Evolutionary conservation across 192 early-diverging fungal species (phyloP).

Genomic region (Blastocladiella britannica): DNA sequence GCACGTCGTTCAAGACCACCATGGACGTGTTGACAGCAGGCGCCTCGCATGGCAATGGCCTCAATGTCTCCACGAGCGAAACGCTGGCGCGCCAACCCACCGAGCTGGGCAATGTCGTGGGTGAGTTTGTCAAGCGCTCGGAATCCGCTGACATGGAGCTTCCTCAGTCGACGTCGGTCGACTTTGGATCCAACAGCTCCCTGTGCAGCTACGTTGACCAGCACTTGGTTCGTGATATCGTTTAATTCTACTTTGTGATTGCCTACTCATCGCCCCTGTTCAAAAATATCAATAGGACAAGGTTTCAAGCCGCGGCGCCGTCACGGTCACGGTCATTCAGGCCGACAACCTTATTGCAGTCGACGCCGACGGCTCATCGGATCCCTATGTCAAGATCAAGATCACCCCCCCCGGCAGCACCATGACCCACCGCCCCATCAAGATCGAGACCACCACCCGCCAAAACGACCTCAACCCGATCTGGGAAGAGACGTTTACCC

Average conservation of each 20-base stretch:
- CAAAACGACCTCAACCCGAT: not conserved
- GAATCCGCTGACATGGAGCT: too few relatives aligned
- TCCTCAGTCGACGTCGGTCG: not conserved
- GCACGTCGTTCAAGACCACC: too few relatives aligned
- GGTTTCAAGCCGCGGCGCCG: slow-evolving; percentile 36
- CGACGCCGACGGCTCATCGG: slow-evolving; percentile 48
- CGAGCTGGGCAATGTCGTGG: not conserved
- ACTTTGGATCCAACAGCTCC: not conserved
- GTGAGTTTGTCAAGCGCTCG: too few relatives aligned
- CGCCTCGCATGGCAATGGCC: not conserved
- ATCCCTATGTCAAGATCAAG: slow-evolving; percentile 49
- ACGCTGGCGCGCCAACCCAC: not conserved
- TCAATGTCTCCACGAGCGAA: not conserved
- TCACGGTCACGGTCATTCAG: slow-evolving; percentile 33
- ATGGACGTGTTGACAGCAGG: too few relatives aligned
- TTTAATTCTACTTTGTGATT: too few relatives aligned
- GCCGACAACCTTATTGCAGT: slow-evolving; percentile 41
- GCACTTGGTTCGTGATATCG: too few relatives aligned
- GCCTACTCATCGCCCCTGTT: too few relatives aligned
- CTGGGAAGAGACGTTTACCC: not conserved
- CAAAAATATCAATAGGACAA: too few relatives aligned
- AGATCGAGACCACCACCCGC: not conserved
- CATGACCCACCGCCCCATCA: not conserved
- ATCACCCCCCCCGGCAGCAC: not conserved
- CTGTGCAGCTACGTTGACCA: not conserved